phyloP scores from a whole-genome alignment of 139 green algal genomes.

The Picochlorum sp. region DNA sequence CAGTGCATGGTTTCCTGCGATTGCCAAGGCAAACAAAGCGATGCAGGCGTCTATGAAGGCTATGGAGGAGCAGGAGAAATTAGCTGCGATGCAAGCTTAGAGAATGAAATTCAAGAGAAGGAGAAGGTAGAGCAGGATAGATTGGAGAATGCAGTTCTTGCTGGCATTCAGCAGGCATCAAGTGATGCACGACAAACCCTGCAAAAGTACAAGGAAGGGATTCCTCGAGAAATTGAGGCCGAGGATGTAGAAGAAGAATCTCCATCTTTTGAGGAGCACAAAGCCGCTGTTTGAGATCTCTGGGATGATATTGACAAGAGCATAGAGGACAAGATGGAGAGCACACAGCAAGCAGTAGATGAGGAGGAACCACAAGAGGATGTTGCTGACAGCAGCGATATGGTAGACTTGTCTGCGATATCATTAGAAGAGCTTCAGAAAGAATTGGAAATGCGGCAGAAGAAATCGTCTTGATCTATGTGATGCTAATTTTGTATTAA shows the following conservation, averaged over 20 bases:
- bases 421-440: slow-evolving; percentile 8
- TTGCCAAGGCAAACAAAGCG: slow-evolving; percentile 59
- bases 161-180: slow-evolving; percentile 12
- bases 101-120: slow-evolving; percentile 10
- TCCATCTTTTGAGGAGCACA: neutral
- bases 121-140: slow-evolving; percentile 14
- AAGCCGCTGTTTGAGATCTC: slow-evolving; percentile 26
- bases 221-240: neutral
- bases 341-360: neutral
- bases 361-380: neutral
- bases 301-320: slow-evolving; percentile 22
- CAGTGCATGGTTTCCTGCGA: slow-evolving; percentile 59
- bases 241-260: slow-evolving; percentile 4
- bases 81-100: slow-evolving; percentile 18
- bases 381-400: neutral
- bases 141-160: slow-evolving; percentile 13
- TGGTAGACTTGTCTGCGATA: neutral
- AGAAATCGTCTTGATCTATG: neutral
- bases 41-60: slow-evolving; percentile 33
- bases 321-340: slow-evolving; percentile 1
- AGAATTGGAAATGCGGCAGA: slow-evolving; percentile 9
- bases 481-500: too few species aligned
- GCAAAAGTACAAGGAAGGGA: neutral
- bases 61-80: slow-evolving; percentile 14
- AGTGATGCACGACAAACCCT: neutral